A percentile compares a stretch with the other conserved stretches of the same genome.
Conservation (phyloP, 2,329 filamentous ascomycete genomes). For the Clathrospora elynae region DNA sequence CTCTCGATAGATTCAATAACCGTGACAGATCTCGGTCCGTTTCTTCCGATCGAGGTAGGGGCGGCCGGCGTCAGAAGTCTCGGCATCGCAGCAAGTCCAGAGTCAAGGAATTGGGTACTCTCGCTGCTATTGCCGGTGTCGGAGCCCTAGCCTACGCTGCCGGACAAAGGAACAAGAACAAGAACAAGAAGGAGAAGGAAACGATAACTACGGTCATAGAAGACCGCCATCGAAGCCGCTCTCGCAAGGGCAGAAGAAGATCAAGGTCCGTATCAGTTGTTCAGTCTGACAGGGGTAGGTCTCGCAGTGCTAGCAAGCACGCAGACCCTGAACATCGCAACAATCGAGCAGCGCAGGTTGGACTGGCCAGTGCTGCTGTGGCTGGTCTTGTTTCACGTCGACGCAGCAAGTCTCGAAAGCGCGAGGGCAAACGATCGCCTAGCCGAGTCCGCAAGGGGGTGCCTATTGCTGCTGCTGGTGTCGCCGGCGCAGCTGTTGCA, state of each 20-base stretch:
- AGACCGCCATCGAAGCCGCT: conserved; percentile 52
- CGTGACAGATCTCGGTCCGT: conserved; percentile 54
- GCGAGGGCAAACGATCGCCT: conserved; percentile 58
- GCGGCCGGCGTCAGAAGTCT: conserved; percentile 31
- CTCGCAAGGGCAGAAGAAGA: conserved; percentile 41
- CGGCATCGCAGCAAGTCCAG: conserved; percentile 48
- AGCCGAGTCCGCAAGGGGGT: conserved; percentile 62
- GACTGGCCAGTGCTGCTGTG: conserved; percentile 65
- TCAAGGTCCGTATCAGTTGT: conserved; percentile 47
- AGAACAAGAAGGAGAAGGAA: conserved; percentile 44
- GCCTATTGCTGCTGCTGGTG: conserved; percentile 65
- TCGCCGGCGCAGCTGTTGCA: conserved; percentile 65
- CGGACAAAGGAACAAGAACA: conserved; percentile 54
- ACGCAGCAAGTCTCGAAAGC: conserved; percentile 62
- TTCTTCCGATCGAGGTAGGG: conserved; percentile 38
- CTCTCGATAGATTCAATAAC: conserved; percentile 56
- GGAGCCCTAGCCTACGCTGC: conserved; percentile 63
- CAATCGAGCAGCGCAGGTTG: conserved; percentile 64
- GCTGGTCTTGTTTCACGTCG: conserved; percentile 64
- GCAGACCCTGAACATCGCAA: conserved; percentile 59
- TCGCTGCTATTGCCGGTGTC: conserved; percentile 65
- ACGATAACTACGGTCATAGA: conserved; percentile 48
- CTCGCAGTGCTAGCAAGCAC: conserved; percentile 53
- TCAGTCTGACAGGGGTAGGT: conserved; percentile 32
- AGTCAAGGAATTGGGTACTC: conserved; percentile 60